Evolutionary conservation across 768 basidiomycete genomes (phyloP).

Genomic region (Mycena albidolilacea): DNA sequence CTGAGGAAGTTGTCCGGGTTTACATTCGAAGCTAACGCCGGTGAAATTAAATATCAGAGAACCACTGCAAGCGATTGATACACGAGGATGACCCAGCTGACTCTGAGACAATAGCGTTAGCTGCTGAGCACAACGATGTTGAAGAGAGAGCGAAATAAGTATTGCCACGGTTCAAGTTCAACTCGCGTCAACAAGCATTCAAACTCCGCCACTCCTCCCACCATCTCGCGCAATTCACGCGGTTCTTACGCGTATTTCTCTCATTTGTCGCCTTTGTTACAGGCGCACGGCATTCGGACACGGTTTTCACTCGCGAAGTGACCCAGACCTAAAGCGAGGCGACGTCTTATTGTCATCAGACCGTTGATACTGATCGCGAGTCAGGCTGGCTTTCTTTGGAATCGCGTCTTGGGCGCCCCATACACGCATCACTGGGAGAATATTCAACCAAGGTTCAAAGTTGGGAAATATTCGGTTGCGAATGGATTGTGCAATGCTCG

Average conservation of each 20-base stretch:
- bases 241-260: not conserved
- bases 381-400: too few relatives aligned
- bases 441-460: too few relatives aligned
- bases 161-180: too few relatives aligned
- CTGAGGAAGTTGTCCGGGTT: conserved; percentile 8
- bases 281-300: not conserved
- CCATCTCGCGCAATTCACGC: not conserved
- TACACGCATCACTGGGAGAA: too few relatives aligned
- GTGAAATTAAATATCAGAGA: not conserved
- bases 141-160: too few relatives aligned
- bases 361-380: too few relatives aligned
- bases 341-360: not conserved
- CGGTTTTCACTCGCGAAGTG: not conserved
- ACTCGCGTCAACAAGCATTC: not conserved
- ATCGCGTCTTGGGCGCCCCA: too few relatives aligned
- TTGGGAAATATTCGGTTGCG: too few relatives aligned
- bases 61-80: not conserved
- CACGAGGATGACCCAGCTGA: not conserved
- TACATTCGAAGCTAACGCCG: not conserved
- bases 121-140: too few relatives aligned
- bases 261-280: not conserved
- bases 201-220: not conserved
- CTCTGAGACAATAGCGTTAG: not conserved
- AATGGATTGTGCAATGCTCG: too few relatives aligned
- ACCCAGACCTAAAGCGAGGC: not conserved